phyloP scores from a whole-genome alignment of 495 filamentous ascomycete species.

The Xylaria grammica region DNA sequence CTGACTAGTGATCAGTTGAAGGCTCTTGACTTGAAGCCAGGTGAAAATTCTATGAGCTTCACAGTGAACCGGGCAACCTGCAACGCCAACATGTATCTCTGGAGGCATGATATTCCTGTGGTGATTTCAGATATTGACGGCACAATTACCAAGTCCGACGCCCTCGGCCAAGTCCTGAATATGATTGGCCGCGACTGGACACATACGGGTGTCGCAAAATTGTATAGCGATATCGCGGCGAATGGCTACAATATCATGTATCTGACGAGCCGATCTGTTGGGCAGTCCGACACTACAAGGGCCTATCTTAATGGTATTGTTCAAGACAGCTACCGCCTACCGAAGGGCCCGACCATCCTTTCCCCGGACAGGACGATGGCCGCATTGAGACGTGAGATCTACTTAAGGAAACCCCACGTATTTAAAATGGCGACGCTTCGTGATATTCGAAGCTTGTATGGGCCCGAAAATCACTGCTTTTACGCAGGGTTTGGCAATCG shows the following conservation, averaged over 20 bases:
- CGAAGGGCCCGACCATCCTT: slow-evolving; percentile 90
- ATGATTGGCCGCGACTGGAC: slow-evolving; percentile 99
- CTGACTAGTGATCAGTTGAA: slow-evolving; percentile 96
- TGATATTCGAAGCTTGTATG: slow-evolving; percentile 89
- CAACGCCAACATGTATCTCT: slow-evolving; percentile 88
- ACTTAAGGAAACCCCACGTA: slow-evolving; percentile 93
- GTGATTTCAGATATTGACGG: slow-evolving; percentile 99
- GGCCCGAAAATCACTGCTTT: slow-evolving; percentile 79
- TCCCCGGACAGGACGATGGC: slow-evolving; percentile 95
- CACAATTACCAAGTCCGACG: slow-evolving; percentile 98
- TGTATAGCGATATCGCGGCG: slow-evolving; percentile 92
- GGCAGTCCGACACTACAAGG: slow-evolving; percentile 89
- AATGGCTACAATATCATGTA: slow-evolving; percentile 99
- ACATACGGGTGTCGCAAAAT: slow-evolving; percentile 91
- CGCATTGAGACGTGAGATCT: slow-evolving; percentile 91
- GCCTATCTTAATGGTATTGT: slow-evolving; percentile 88
- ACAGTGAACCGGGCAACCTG: slow-evolving; percentile 94
- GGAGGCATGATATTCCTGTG: slow-evolving; percentile 86
- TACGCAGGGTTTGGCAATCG: slow-evolving; percentile 98
- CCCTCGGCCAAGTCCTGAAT: slow-evolving; percentile 94
- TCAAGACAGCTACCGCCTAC: slow-evolving; percentile 85
- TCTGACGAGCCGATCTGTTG: slow-evolving; percentile 90
- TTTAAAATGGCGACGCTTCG: slow-evolving; percentile 99
- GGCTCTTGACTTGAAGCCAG: slow-evolving; percentile 78
- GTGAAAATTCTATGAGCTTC: slow-evolving; percentile 91